phyloP scores from a whole-genome alignment of 2,329 filamentous ascomycete species.

The Venturia oleaginea region DNA sequence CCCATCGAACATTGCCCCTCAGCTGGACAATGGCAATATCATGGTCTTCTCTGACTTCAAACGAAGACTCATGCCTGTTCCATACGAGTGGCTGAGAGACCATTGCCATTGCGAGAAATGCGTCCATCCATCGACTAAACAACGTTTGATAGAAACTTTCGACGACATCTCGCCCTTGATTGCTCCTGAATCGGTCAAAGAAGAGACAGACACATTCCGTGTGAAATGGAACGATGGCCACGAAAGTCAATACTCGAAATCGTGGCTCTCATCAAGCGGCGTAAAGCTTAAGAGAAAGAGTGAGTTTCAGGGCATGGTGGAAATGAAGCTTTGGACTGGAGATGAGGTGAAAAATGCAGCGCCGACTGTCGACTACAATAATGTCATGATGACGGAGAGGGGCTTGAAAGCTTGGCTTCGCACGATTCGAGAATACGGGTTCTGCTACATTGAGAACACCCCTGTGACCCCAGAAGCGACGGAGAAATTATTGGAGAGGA shows the following conservation, averaged over 20 bases:
- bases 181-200: not conserved
- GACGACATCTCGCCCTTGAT: conserved; percentile 26
- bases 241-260: conserved; percentile 55
- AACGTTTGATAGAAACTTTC: conserved; percentile 61
- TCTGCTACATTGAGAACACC: conserved; percentile 65
- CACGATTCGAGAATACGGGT: conserved; percentile 60
- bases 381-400: conserved; percentile 49
- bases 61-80: not conserved
- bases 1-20: not conserved
- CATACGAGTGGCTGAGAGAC: conserved; percentile 41
- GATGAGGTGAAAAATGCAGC: conserved; percentile 32
- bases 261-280: conserved; percentile 41
- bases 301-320: conserved; percentile 25
- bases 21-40: not conserved
- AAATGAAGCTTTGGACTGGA: conserved; percentile 27
- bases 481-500: conserved; percentile 63
- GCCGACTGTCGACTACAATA: conserved; percentile 51
- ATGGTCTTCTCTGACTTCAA: not conserved
- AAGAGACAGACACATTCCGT: conserved; percentile 16
- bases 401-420: conserved; percentile 54
- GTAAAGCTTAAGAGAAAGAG: conserved; percentile 29
- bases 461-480: conserved; percentile 64
- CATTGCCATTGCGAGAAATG: conserved; percentile 62
- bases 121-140: conserved; percentile 60
- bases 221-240: conserved; percentile 51